Evolutionary conservation across 352 stramenopile genomes (phyloP), one percentile per base, ranked within the genome.

Genomic region (Pythium scleroteichum): DNA sequence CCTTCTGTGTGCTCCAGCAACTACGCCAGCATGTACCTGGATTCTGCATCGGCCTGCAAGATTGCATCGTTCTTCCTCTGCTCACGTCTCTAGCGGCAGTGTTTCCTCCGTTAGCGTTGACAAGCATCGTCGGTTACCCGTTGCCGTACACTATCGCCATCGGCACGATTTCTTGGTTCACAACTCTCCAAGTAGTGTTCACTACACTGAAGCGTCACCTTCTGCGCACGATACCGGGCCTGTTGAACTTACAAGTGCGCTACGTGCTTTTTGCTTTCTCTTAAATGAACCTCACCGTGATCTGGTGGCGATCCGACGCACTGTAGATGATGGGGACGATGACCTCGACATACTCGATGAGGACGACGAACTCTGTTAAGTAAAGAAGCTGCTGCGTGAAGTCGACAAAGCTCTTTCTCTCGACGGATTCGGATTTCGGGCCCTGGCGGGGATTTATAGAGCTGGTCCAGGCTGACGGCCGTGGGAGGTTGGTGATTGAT

Each of bases 311-410:
- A n/a, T n/a, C n/a, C n/a, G n/a, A n/a, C n/a, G n/a, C n/a, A 60
- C 53, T 60, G 33, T 71, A 75, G 35, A 75, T 64, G 7, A 71
- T 58, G 2, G 71, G 60, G 10, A 78, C 56, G 22, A 78, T 48
- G 13, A 56, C 46, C 17, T 78, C 67, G 29, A 69, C 46, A 27
- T 71, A 78, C 17, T 72, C 67, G 9, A 60, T 56, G 17, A 72
- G 49, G 1, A 64, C 48, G 4, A 67, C 35, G 26, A 64, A 75
- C 38, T 79, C 68, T 7, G 55, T 62, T 1, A 54, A 52, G 38
- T 72, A 76, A 4, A 74, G 48, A 5, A 65, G 23, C 24, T 29
- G 23, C 22, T 59, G 57, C 0, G 57, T 53, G 8, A 63, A 14
- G 20, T 61, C 42, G 5, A 66, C 33, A 16, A 51, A 13, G 9